Base-by-base conservation (phyloP, 2,329 filamentous ascomycete species). In the Epichloe festucae region DNA sequence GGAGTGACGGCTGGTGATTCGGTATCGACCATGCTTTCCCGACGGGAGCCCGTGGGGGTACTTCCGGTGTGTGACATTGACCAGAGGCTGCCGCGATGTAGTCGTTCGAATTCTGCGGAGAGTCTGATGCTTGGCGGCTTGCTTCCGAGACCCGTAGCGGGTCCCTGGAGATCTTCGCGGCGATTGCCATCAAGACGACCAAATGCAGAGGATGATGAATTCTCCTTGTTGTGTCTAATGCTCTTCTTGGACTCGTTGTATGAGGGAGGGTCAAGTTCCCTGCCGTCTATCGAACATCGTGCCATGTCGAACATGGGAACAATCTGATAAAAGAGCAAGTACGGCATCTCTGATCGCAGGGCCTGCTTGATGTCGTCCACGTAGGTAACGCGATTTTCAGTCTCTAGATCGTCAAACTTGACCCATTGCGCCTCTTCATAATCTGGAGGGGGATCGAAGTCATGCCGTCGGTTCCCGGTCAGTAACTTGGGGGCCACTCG, bases 251-350 rank as follows among this genome's bases (percentile, higher is more conserved):
- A 73, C 50, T 78, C 75, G 46, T 74, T 70, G 57, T 84, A 84
- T 1, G 80, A 79, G 1, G 81, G 81, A 3, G 80, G 81, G 36
- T 74, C 73, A 2, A 66, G 66, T 35, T 73, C 70, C 1, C 69
- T 73, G 44, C 68, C 68, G 6, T 75, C 73, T 0, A 71, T 70
- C 5, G 75, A 75, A 12, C 71, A 68, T 1, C 70, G 63, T 1
- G 73, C 71, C 7, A 85, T 77, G 52, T 90, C 86, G 34, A 88
- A 80, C 61, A 94, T 89, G 0, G 91, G 90, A 34, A 94, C 79
- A 41, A 97, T 87, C 65, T 96, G 91, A 62, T 96, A 98, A 67
- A 97, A 97, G 0, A 98, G 73, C 6, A 97, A 77, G 64, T 97
- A 97, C 0, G 93, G 91, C 65, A 89, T 94, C 65, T 96, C 90